Base-by-base conservation (phyloP, 2,329 filamentous ascomycete genomes). In the Fonsecaea pedrosoi region DNA sequence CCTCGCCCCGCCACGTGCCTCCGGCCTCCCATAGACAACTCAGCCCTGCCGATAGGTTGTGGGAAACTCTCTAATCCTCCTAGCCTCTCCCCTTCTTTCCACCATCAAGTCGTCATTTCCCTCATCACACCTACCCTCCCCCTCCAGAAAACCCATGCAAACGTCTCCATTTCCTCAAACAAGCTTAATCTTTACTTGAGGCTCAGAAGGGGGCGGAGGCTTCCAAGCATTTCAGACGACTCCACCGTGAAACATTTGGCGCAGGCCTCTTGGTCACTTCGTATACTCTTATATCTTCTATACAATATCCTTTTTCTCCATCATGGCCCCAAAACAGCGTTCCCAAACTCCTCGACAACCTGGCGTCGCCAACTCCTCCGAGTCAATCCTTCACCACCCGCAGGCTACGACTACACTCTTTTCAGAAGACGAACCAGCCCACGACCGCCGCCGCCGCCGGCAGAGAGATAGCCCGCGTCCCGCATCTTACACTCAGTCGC, bases 141-240 rank as follows among this genome's bases (percentile, higher is more conserved):
- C 25, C 25, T 67, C 63, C 54, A 55, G 48, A 48, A 68, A 67
- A 25, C 67, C 67, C 70, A 73, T 70, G 70, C 68, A 54, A 30
- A 50, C 35, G 60, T 66, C 70, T 67, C 64, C 67, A 66, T 68
- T 50, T 68, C 64, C 65, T 71, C 69, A 71, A 70, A 71, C 70
- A 67, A 70, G 67, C 69, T 69, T 72, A 72, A 70, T 70, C 68
- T 71, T 70, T 65, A 35, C 66, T 66, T 70, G 71, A 72, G 71
- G 70, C 71, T 73, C 71, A 70, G 69, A 70, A 73, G 67, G 71
- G 71, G 71, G 71, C 71, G 66, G 70, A 71, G 71, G 69, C 71
- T 69, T 70, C 69, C 70, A 69, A 70, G 64, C 69, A 69, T 70
- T 70, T 50, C 56, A 55, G 25, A 34, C 62, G 68, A 62, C 68